phyloP scores from a whole-genome alignment of 176 grass and related monocot genomes.

The Puccinellia tenuiflora region DNA sequence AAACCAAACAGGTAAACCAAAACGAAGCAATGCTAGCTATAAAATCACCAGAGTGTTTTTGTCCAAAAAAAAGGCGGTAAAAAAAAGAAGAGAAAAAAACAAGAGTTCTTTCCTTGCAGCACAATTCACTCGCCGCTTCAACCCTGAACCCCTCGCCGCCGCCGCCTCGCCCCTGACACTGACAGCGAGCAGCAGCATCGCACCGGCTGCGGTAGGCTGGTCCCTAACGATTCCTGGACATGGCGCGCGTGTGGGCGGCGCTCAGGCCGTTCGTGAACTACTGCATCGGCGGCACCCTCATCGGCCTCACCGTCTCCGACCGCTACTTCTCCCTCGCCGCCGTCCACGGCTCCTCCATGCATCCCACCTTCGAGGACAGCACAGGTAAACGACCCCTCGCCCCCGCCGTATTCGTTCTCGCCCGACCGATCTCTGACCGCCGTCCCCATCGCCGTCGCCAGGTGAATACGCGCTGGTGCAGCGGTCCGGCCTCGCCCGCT shows the following conservation, averaged over 20 bases:
- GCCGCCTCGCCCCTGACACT: background rate
- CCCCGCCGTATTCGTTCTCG: background rate
- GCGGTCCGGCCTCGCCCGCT: constrained; percentile 39
- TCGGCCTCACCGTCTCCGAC: constrained; percentile 52
- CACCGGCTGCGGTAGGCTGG: background rate
- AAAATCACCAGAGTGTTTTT: too few relatives aligned
- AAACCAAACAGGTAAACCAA: too few relatives aligned
- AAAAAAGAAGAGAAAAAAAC: too few relatives aligned
- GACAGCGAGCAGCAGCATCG: background rate
- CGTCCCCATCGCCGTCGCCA: background rate
- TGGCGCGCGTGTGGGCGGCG: constrained; percentile 26
- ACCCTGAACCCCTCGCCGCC: background rate
- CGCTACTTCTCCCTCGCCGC: constrained; percentile 28
- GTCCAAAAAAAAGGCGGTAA: too few relatives aligned
- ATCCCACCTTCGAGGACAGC: constrained; percentile 47
- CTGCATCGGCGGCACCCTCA: constrained; percentile 8
- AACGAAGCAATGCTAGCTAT: too few relatives aligned
- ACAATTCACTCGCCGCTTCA: background rate
- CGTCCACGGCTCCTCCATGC: constrained; percentile 62
- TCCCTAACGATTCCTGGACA: background rate
- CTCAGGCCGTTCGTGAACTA: constrained; percentile 10
- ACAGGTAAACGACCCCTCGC: constrained; percentile 2
- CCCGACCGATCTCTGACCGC: background rate
- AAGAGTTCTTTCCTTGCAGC: background rate
- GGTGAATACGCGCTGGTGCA: constrained; percentile 34